Conservation (phyloP, 352 stramenopile genomes). For the Globisporangium carolinianum region DNA sequence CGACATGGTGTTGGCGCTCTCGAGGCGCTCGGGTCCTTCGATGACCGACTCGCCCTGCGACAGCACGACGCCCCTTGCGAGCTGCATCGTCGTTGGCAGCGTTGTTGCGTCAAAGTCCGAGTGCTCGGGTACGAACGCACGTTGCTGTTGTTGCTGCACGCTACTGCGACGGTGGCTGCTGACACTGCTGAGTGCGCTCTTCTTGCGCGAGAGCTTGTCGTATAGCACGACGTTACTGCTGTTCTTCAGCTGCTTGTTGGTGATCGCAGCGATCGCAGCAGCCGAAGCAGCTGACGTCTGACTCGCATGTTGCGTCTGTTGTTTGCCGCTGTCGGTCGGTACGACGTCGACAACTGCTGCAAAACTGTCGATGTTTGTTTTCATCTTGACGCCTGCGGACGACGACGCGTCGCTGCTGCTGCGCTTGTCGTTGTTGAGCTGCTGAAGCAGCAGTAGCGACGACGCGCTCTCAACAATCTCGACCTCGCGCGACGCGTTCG, state of each 20-base stretch:
- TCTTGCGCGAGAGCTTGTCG: conserved; percentile 15
- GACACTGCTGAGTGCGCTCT: background rate
- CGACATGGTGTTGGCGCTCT: conserved; percentile 47
- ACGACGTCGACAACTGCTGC: conserved; percentile 20
- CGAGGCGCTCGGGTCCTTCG: conserved; percentile 32
- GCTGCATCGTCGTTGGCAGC: conserved; percentile 19
- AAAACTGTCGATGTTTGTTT: conserved; percentile 44
- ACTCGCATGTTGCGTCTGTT: conserved; percentile 1
- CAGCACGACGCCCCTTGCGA: conserved; percentile 36
- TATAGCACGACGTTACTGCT: conserved; percentile 11
- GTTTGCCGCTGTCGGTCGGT: background rate
- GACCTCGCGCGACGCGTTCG: conserved; percentile 16
- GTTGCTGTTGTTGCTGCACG: conserved; percentile 2
- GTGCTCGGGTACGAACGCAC: conserved; percentile 15
- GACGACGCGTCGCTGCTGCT: background rate
- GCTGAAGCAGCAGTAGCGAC: conserved; percentile 9
- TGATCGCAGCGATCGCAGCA: background rate
- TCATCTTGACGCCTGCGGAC: conserved; percentile 15
- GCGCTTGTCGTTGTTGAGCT: background rate
- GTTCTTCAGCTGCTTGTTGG: background rate
- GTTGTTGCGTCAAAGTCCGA: conserved; percentile 18
- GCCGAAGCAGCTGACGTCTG: background rate
- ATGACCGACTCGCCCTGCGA: conserved; percentile 31
- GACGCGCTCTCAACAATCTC: conserved; percentile 18
- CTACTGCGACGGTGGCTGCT: background rate